These are phyloP conservation scores for Erodium trifolium DNA, from an alignment of 441 rosid species.

Conservation along the genomic window DNA sequence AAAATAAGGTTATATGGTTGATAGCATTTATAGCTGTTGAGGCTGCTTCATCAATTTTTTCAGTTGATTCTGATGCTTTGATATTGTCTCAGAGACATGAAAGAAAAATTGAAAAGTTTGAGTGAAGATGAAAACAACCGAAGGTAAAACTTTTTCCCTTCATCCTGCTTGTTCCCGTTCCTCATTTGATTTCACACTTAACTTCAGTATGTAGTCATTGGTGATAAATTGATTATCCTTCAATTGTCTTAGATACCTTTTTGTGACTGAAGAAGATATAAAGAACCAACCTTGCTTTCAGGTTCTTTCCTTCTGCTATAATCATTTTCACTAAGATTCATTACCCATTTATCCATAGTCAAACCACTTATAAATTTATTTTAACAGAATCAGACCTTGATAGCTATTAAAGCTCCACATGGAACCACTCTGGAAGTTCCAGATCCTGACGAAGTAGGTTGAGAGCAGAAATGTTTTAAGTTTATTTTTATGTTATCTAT, in stretches of 20 bases:
- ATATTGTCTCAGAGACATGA: constrained; percentile 56
- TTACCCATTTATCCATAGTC: not conserved
- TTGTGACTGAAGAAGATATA: constrained; percentile 87
- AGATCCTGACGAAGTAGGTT: constrained; percentile 14
- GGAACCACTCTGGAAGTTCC: too few species aligned
- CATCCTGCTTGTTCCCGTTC: constrained; percentile 8
- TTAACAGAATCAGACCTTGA: constrained; percentile 75
- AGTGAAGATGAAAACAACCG: constrained; percentile 74
- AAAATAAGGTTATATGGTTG: constrained; percentile 55
- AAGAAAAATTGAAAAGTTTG: constrained; percentile 58
- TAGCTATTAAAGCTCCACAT: too few species aligned
- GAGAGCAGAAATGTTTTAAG: not conserved
- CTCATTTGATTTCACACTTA: not conserved
- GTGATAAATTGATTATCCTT: not conserved
- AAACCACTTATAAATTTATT: constrained; percentile 10
- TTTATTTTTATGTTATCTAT: not conserved
- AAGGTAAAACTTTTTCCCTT: constrained; percentile 37
- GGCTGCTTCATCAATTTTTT: constrained; percentile 17
- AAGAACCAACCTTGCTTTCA: constrained; percentile 68
- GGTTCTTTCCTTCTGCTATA: constrained; percentile 31
- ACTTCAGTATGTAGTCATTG: not conserved
- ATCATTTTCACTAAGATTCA: constrained; percentile 1
- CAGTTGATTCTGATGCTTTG: constrained; percentile 30
- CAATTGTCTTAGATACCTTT: constrained; percentile 65
- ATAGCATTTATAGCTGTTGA: constrained; percentile 21